Evolutionary conservation across 495 filamentous ascomycete genomes (phyloP).

Genomic region (Cenococcum geophilum): DNA sequence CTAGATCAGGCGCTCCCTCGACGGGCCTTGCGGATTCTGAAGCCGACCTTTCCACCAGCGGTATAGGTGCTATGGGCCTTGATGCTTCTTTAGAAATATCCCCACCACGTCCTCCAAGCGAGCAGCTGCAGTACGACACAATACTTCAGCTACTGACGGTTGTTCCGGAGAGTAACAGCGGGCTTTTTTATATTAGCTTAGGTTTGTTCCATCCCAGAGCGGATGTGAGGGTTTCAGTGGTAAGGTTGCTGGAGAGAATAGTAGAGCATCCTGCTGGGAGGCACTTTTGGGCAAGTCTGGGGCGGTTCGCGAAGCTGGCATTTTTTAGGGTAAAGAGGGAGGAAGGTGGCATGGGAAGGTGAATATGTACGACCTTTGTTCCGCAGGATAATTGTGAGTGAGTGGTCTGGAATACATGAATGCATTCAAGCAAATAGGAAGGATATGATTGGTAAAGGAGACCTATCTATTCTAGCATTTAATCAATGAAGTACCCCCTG

Average conservation of each 20-base stretch:
- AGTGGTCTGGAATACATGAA: too few relatives aligned
- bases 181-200: constrained; percentile 84
- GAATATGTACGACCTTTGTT: too few relatives aligned
- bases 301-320: constrained; percentile 78
- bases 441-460: too few relatives aligned
- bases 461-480: too few relatives aligned
- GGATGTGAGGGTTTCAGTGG: constrained; percentile 70
- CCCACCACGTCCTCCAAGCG: constrained; percentile 7
- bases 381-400: too few relatives aligned
- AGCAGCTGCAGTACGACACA: constrained; percentile 60
- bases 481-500: too few relatives aligned
- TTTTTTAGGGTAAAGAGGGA: constrained; percentile 42
- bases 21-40: constrained; percentile 15
- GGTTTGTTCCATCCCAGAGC: constrained; percentile 87
- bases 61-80: constrained; percentile 4
- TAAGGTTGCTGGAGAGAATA: constrained; percentile 76
- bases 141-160: constrained; percentile 84
- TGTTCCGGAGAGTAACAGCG: constrained; percentile 78
- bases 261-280: constrained; percentile 80
- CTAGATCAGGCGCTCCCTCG: constrained; percentile 18
- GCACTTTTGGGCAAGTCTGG: constrained; percentile 85
- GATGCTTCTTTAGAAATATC: background rate
- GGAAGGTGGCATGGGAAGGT: background rate
- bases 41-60: constrained; percentile 10
- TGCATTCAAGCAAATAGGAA: too few relatives aligned